Conservation (phyloP, 257 asterid species). For the Pogostemon cablin region DNA sequence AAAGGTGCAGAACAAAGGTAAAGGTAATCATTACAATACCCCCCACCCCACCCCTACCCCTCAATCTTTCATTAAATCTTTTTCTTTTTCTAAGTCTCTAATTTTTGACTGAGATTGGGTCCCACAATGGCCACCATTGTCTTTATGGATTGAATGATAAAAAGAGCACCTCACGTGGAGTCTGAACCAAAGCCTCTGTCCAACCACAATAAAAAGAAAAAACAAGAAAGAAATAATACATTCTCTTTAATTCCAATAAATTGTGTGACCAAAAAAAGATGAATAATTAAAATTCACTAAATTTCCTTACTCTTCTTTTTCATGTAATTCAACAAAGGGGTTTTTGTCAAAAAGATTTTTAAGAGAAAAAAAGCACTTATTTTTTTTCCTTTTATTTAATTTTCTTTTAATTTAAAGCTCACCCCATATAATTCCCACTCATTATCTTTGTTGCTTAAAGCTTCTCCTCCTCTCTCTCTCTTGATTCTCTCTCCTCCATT, state of each 20-base stretch:
- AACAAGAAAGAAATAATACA: slow-evolving; percentile 1
- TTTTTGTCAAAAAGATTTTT: slow-evolving; percentile 45
- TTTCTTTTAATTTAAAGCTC: slow-evolving; percentile 65
- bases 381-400: slow-evolving; percentile 35
- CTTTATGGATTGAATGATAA: slow-evolving; percentile 95
- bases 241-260: slow-evolving; percentile 9
- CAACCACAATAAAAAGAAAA: slow-evolving; percentile 59
- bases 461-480: slow-evolving; percentile 45
- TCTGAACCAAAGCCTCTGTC: slow-evolving; percentile 92
- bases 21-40: slow-evolving; percentile 53
- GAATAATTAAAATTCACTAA: slow-evolving; percentile 8
- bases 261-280: neutral
- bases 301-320: slow-evolving; percentile 30
- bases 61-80: slow-evolving; percentile 29
- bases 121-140: slow-evolving; percentile 79
- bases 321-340: slow-evolving; percentile 48
- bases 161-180: slow-evolving; percentile 99
- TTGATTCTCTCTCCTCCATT: slow-evolving; percentile 37
- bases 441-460: slow-evolving; percentile 96
- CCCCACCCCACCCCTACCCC: neutral
- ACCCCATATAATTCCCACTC: slow-evolving; percentile 91
- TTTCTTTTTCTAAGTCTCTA: slow-evolving; percentile 33
- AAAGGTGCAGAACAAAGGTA: slow-evolving; percentile 47
- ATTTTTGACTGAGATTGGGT: slow-evolving; percentile 65
- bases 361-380: slow-evolving; percentile 41